Evolutionary conservation across 2,329 filamentous ascomycete genomes (phyloP), one percentile per base, ranked within the genome.

Genomic region (Fusarium subglutinans): DNA sequence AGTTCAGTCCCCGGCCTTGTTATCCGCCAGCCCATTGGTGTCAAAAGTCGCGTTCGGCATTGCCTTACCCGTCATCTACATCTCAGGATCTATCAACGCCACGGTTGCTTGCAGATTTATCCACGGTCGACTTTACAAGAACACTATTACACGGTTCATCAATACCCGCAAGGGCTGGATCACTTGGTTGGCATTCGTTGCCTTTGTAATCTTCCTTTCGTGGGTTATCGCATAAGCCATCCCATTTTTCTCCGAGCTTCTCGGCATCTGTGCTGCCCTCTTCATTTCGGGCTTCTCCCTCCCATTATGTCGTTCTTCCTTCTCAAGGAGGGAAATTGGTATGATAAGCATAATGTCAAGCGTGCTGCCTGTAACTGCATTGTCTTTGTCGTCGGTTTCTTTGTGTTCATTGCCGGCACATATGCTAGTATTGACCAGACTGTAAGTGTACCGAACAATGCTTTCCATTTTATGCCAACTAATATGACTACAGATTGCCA

Each of bases 221-320:
- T 94, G 90, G 88, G 80, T 94, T 73, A 90, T 95, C 69, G 92
- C 92, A 22, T 89, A 92, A 76, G 88, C 91, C 1, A 92, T 94
- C 47, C 93, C 93, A 4, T 90, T 91, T 79, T 95, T 94, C 83
- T 89, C 88, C 69, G 86, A 92, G 51, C 83, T 94, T 45, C 83
- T 94, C 15, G 83, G 85, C 48, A 85, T 88, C 77, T 84, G 80
- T 56, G 87, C 86, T 4, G 81, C 85, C 6, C 83, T 88, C 41
- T 87, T 88, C 77, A 81, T 87, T 75, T 87, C 86, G 8, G 80
- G 79, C 13, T 81, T 81, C 40, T 83, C 56, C 80, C 84, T 15
- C 81, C 83, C 24, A 79, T 85, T 55, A 82, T 85, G 74, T 84
- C 82, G 80, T 83, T 84, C 77, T 80, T 84, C 63, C 81, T 84